Evolutionary conservation across 768 basidiomycete species (phyloP).

Genomic region (Rhizopogon vesiculosus): DNA sequence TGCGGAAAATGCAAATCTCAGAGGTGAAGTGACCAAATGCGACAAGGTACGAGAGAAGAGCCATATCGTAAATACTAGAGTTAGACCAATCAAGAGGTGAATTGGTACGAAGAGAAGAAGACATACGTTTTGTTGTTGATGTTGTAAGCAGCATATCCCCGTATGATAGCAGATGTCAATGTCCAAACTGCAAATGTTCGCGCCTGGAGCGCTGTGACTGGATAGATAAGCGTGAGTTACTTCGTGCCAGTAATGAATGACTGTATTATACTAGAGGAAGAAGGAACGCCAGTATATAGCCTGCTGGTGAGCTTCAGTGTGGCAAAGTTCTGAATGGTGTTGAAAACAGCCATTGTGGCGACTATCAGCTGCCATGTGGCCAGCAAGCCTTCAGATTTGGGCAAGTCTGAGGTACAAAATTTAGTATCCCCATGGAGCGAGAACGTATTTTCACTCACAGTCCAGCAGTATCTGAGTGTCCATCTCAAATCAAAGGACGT

Average conservation of each 20-base stretch:
- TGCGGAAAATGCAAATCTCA: slow-evolving; percentile 79
- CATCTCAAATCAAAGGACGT: slow-evolving; percentile 3
- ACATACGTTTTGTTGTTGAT: slow-evolving; percentile 77
- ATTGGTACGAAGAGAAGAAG: slow-evolving; percentile 6
- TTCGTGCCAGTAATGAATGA: not conserved
- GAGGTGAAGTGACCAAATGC: slow-evolving; percentile 88
- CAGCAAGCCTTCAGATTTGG: slow-evolving; percentile 63
- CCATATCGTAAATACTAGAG: slow-evolving; percentile 84
- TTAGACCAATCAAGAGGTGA: not conserved
- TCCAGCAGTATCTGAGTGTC: slow-evolving; percentile 16
- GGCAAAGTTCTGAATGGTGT: slow-evolving; percentile 77
- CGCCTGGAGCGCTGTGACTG: slow-evolving; percentile 85
- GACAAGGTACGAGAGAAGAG: slow-evolving; percentile 82
- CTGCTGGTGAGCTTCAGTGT: slow-evolving; percentile 74
- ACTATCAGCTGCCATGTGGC: slow-evolving; percentile 89
- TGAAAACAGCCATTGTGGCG: slow-evolving; percentile 75
- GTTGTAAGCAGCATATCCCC: slow-evolving; percentile 86
- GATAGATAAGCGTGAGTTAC: not conserved
- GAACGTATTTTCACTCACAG: slow-evolving; percentile 7
- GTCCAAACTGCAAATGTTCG: slow-evolving; percentile 94
- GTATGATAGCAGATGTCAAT: slow-evolving; percentile 74
- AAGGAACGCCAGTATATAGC: slow-evolving; percentile 56
- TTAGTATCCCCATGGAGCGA: slow-evolving; percentile 1
- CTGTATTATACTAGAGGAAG: slow-evolving; percentile 31
- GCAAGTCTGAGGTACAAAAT: slow-evolving; percentile 43